phyloP scores from a whole-genome alignment of 2,329 filamentous ascomycete genomes.

The Calonectria fujianensis region DNA sequence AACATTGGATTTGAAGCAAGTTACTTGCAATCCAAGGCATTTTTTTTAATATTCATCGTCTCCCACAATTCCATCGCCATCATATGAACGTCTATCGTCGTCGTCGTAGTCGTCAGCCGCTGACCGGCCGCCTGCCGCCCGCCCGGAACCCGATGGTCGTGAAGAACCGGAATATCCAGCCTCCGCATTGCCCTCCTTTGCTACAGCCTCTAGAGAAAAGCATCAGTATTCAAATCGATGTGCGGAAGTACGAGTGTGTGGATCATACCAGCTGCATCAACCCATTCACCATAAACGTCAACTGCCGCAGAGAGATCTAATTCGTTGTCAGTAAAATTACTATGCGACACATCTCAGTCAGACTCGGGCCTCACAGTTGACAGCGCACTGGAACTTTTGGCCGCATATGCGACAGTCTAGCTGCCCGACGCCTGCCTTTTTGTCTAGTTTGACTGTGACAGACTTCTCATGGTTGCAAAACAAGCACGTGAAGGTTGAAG shows the following conservation, averaged over 20 bases:
- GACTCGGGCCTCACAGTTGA: slow-evolving; percentile 82
- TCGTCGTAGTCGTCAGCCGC: slow-evolving; percentile 68
- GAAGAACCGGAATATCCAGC: slow-evolving; percentile 56
- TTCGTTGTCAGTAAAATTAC: slow-evolving; percentile 43
- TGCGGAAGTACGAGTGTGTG: slow-evolving; percentile 3
- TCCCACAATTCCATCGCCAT: slow-evolving; percentile 71
- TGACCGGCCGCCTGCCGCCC: slow-evolving; percentile 51
- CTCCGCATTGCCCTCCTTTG: slow-evolving; percentile 65
- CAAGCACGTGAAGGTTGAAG: slow-evolving; percentile 93
- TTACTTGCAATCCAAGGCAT: slow-evolving; percentile 47
- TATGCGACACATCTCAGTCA: slow-evolving; percentile 36
- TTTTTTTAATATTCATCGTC: slow-evolving; percentile 73
- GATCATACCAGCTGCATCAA: slow-evolving; percentile 85
- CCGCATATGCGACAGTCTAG: slow-evolving; percentile 95
- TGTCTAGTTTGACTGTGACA: slow-evolving; percentile 92
- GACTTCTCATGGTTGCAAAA: slow-evolving; percentile 99
- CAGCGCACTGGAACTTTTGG: slow-evolving; percentile 92
- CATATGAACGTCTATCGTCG: slow-evolving; percentile 71
- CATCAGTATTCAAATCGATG: slow-evolving; percentile 41
- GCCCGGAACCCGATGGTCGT: slow-evolving; percentile 51
- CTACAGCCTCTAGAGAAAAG: slow-evolving; percentile 67
- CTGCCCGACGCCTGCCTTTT: slow-evolving; percentile 90
- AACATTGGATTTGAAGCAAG: slow-evolving; percentile 48
- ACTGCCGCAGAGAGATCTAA: slow-evolving; percentile 91
- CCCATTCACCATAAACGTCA: slow-evolving; percentile 98